Conservation (phyloP, 129 eudicot species). For the Ambrosia artemisiifolia region DNA sequence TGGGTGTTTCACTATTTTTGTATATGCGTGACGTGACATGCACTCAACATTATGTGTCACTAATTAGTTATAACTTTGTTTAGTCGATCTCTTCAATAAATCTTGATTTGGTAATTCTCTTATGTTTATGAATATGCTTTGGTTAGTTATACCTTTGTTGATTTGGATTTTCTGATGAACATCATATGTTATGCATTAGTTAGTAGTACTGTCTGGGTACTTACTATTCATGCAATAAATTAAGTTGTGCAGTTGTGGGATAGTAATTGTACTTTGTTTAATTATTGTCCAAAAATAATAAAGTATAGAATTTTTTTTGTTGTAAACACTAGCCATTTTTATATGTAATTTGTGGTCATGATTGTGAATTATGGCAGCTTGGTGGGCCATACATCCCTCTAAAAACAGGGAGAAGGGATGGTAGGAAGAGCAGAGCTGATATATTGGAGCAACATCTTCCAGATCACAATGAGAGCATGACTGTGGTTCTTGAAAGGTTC, state of each 20-base stretch:
- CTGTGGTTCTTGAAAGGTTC: constrained; percentile 83
- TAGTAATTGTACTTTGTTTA: neutral
- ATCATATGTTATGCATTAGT: neutral
- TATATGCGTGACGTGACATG: too few species aligned
- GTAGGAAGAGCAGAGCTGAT: constrained; percentile 88
- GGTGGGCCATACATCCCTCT: constrained; percentile 95
- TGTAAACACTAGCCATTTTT: too few species aligned
- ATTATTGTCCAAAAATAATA: neutral
- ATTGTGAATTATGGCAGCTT: constrained; percentile 40
- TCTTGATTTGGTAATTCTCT: neutral
- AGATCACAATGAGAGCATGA: constrained; percentile 95
- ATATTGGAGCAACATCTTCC: constrained; percentile 86
- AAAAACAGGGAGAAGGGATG: constrained; percentile 98
- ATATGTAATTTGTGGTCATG: neutral
- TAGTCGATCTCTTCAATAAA: neutral
- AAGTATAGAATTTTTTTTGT: too few species aligned
- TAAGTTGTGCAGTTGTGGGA: neutral
- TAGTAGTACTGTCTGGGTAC: neutral
- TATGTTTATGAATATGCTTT: neutral
- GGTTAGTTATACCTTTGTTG: constrained; percentile 11
- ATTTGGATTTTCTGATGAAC: too few species aligned
- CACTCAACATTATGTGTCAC: too few species aligned
- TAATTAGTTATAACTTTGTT: too few species aligned
- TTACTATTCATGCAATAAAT: neutral
- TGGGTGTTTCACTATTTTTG: too few species aligned